phyloP scores from a whole-genome alignment of 805 yeast genomes.

The Komagataella pseudopastoris region DNA sequence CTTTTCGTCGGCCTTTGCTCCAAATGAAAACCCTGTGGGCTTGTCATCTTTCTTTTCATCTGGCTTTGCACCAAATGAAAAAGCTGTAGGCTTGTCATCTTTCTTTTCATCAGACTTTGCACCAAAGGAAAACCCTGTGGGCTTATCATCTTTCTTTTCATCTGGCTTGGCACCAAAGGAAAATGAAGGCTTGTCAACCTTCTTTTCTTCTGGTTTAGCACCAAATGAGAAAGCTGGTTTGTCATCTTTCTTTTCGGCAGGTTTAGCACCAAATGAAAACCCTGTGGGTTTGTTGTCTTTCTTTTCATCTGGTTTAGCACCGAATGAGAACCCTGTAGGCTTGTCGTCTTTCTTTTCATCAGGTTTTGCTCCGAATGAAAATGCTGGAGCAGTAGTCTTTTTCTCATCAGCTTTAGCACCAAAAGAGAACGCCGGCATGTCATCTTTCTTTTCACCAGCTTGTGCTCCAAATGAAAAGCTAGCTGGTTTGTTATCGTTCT shows the following conservation, averaged over 20 bases:
- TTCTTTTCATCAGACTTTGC: conserved; percentile 4
- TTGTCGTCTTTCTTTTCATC: conserved; percentile 1
- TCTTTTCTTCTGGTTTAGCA: conserved; percentile 2
- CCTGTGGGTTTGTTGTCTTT: background rate
- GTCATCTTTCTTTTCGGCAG: conserved; percentile 2
- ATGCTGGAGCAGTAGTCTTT: conserved; percentile 3
- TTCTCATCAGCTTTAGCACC: conserved; percentile 7
- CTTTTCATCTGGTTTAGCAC: conserved; percentile 2
- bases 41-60: conserved; percentile 1
- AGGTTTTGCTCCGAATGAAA: conserved; percentile 1
- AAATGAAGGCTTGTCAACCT: conserved; percentile 4
- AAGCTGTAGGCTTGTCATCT: conserved; percentile 1
- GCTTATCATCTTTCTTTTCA: conserved; percentile 3
- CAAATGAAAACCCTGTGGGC: conserved; percentile 6
- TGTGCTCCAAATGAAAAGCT: conserved; percentile 5
- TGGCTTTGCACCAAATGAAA: conserved; percentile 1
- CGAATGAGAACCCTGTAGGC: conserved; percentile 7
- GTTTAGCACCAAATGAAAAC: conserved; percentile 1
- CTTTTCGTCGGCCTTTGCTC: conserved; percentile 3
- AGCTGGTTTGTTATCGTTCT: conserved; percentile 1
- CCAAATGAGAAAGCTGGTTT: conserved; percentile 5
- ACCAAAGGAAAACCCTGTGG: conserved; percentile 6
- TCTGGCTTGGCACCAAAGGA: conserved; percentile 2
- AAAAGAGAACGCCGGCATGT: conserved; percentile 8
- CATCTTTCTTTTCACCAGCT: background rate